Evolutionary conservation across 1,284 basidiomycete genomes (phyloP), one percentile per base, ranked within the genome.

Genomic region (Fistulinella cinereoalba): DNA sequence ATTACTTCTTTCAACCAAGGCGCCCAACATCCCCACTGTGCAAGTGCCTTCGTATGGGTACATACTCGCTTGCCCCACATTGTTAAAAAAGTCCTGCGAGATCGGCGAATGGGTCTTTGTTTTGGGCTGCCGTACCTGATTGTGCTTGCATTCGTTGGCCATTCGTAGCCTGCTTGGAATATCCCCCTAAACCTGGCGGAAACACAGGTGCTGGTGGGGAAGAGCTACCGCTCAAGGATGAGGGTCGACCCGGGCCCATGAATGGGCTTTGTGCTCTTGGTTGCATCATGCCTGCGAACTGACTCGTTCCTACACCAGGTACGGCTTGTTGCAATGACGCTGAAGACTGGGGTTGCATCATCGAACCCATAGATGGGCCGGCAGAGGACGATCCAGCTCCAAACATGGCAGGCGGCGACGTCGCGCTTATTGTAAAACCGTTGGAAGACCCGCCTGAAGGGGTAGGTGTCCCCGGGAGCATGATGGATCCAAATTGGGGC

Each of bases 81-180:
- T n/a, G 19, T 71, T 68, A 91, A 62, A 91, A 89, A 47, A 91
- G 66, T 28, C 83, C 83, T 3, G 76, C 86, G 36, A 91, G 70
- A 66, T 90, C 88, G 13, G 85, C 85, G 57, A 91, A 91, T 31
- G 88, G 88, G 66, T 91, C 88, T 61, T 87, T 89, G 51, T 70
- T 72, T 60, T 80, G 76, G 37, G 62, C 19, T 9, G 47, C 38
- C 3, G 32, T 32, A n/a, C 23, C 8, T 9, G 56, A 42, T 13
- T 50, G 56, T 15, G 43, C 23, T 39, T 50, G 61, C 11, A 47
- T 44, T 12, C 44, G 51, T 44, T 63, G 64, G 27, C 56, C 56
- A 10, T 27, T 22, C 2, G 50, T 11, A 3, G 23, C 44, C 33
- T 44, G 58, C 51, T 43, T 60, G 63, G 47, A 56, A 41, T 21